Conservation (phyloP, 1,284 basidiomycete species). For the Boletellus deceptivus region DNA sequence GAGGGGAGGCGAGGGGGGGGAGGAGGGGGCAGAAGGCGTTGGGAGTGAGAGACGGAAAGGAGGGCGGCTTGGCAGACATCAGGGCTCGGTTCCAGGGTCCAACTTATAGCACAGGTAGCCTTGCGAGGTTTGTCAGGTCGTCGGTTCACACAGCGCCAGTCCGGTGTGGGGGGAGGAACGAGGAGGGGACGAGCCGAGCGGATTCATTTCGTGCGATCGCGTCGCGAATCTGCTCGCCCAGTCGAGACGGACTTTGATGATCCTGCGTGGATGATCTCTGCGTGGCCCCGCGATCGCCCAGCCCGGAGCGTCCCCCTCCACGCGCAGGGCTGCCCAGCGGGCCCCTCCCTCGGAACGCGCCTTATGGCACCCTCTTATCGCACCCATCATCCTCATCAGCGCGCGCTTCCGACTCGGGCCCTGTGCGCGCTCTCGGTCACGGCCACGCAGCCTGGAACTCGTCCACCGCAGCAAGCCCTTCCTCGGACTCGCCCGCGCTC, state of each 20-base stretch:
- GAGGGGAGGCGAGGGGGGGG: conserved; percentile 11
- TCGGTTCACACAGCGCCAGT: conserved; percentile 21
- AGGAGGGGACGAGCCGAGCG: too few relatives aligned
- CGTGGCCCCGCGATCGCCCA: conserved; percentile 10
- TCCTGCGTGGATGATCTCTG: not conserved
- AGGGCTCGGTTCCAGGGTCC: conserved; percentile 30
- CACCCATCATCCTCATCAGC: not conserved
- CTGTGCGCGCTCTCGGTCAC: too few relatives aligned
- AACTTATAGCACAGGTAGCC: conserved; percentile 22
- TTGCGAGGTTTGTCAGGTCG: not conserved
- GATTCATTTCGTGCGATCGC: conserved; percentile 5
- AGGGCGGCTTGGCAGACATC: conserved; percentile 28
- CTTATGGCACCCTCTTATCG: not conserved
- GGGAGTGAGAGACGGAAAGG: conserved; percentile 30
- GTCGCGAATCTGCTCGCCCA: not conserved
- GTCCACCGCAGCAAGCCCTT: too few relatives aligned
- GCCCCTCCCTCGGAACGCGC: conserved; percentile 1
- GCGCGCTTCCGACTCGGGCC: not conserved
- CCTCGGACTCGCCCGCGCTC: too few relatives aligned
- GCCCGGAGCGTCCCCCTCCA: too few relatives aligned
- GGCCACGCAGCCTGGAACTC: too few relatives aligned
- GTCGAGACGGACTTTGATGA: conserved; percentile 7
- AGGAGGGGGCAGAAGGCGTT: conserved; percentile 21
- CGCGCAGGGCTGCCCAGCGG: too few relatives aligned
- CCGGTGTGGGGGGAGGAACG: too few relatives aligned